These are phyloP conservation scores for Cutaneotrichosporon cavernicola DNA, from an alignment of 1,284 basidiomycete species.

Conservation along the genomic window DNA sequence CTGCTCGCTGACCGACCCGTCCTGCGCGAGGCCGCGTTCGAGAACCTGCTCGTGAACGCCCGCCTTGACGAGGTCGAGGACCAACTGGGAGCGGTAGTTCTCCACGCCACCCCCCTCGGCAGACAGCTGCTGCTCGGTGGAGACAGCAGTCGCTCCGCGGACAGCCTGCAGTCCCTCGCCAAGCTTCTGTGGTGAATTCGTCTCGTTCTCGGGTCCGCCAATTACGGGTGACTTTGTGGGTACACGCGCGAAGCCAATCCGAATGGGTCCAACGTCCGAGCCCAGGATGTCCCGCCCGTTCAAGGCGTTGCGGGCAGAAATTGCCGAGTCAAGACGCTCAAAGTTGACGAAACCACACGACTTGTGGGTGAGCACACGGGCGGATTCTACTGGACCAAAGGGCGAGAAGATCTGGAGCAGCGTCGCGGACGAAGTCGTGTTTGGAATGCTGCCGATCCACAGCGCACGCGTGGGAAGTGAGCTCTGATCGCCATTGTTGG, in stretches of 20 bases:
- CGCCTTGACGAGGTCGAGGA: slow-evolving; percentile 82
- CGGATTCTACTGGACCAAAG: slow-evolving; percentile 95
- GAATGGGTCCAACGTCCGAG: slow-evolving; percentile 89
- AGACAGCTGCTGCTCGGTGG: slow-evolving; percentile 81
- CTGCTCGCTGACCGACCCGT: slow-evolving; percentile 75
- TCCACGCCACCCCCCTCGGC: slow-evolving; percentile 77
- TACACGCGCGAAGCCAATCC: slow-evolving; percentile 94
- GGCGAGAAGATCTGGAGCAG: slow-evolving; percentile 83
- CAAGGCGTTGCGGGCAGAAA: slow-evolving; percentile 87
- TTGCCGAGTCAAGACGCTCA: slow-evolving; percentile 92
- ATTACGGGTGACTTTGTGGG: slow-evolving; percentile 66
- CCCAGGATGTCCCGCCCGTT: slow-evolving; percentile 94
- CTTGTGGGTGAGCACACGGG: slow-evolving; percentile 91
- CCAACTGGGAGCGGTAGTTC: slow-evolving; percentile 87
- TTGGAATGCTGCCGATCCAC: slow-evolving; percentile 94
- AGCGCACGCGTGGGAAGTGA: slow-evolving; percentile 85
- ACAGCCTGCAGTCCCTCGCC: slow-evolving; percentile 62
- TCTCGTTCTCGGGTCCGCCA: slow-evolving; percentile 37
- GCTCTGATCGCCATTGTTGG: slow-evolving; percentile 35
- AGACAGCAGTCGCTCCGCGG: slow-evolving; percentile 80
- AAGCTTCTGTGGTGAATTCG: slow-evolving; percentile 59
- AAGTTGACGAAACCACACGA: slow-evolving; percentile 74
- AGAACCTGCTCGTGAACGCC: slow-evolving; percentile 67
- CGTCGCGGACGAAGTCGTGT: slow-evolving; percentile 85
- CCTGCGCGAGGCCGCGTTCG: slow-evolving; percentile 43